Base-by-base conservation (phyloP, 805 yeast species). In the Cephaloascus fragrans region DNA sequence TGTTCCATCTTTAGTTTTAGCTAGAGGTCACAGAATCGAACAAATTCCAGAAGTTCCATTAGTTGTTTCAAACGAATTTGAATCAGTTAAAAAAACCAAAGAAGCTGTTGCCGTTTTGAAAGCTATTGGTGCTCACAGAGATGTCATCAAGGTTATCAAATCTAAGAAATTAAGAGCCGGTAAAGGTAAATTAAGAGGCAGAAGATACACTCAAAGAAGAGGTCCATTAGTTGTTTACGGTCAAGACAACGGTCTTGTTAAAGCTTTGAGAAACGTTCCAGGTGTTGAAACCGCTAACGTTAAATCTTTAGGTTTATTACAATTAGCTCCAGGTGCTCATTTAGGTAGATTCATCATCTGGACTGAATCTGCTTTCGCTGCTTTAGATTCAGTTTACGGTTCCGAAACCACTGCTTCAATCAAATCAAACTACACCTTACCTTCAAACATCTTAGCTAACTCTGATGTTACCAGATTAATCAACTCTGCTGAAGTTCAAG, bases 301-400 rank as follows among this genome's bases (percentile, higher is more conserved):
- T 59, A 75, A 83, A 61, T 76, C 89, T 65, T 80, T 93, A 63
- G 93, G 93, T 76, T 78, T 93, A 61, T 83, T 93, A 69, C 97
- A 90, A 79, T 84, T 93, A 64, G 98, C 98, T 61, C 98, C 98
- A 72, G 98, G 98, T 83, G 95, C 97, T 67, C 98, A 93, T 80
- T 77, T 93, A 63, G 98, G 98, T 78, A 89, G 98, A 82, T 93
- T 93, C 64, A 83, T 93, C 64, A 87, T 93, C 87, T 93, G 98
- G 98, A 89, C 98, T 65, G 96, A 89, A 78, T 75, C 87, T 67
- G 99, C 99, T 67, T 88, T 93, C 71, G 83, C 89, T 67, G 80
- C 89, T 62, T 80, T 93, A 65, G 99, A 93, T 80, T 75, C 88
- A 52, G 85, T 93, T 77, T 93, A 93, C 93, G 95, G 95, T 69